These are phyloP conservation scores for Schoenoplectus triqueter DNA, from an alignment of 202 grass and related monocot species.

Conservation along the genomic window DNA sequence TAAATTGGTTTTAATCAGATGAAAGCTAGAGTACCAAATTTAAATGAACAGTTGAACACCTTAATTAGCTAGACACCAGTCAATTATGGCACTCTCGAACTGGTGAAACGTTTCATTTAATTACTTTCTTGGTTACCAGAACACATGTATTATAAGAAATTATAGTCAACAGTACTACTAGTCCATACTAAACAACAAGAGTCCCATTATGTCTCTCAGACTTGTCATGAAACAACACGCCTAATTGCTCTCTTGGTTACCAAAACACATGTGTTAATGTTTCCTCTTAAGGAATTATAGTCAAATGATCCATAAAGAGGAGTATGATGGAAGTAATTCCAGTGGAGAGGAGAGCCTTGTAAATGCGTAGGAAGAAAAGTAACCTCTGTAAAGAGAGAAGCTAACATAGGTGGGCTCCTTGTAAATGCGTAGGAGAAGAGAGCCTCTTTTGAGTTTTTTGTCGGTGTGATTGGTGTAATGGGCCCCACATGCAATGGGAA, in stretches of 20 bases:
- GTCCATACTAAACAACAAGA: background rate
- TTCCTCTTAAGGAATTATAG: background rate
- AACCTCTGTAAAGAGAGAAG: no score
- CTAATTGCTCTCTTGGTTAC: slow-evolving; percentile 4
- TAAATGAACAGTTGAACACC: no score
- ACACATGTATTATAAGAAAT: background rate
- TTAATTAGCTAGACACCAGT: no score
- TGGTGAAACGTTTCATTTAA: background rate
- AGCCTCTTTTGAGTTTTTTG: slow-evolving; percentile 5
- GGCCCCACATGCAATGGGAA: background rate
- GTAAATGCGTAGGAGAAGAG: no score
- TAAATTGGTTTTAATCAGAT: no score
- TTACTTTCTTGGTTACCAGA: slow-evolving; percentile 9
- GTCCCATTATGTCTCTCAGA: background rate
- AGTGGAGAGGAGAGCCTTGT: background rate
- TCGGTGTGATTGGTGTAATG: slow-evolving; percentile 21
- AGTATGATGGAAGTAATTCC: slow-evolving; percentile 21
- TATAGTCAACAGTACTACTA: background rate
- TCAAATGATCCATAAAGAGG: background rate
- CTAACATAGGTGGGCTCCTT: no score
- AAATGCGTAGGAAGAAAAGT: no score
- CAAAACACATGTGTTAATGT: slow-evolving; percentile 4
- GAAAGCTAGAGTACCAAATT: no score
- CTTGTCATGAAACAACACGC: background rate
- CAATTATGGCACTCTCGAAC: background rate